phyloP scores from a whole-genome alignment of 1,284 basidiomycete genomes.

The Puccinia hordei region DNA sequence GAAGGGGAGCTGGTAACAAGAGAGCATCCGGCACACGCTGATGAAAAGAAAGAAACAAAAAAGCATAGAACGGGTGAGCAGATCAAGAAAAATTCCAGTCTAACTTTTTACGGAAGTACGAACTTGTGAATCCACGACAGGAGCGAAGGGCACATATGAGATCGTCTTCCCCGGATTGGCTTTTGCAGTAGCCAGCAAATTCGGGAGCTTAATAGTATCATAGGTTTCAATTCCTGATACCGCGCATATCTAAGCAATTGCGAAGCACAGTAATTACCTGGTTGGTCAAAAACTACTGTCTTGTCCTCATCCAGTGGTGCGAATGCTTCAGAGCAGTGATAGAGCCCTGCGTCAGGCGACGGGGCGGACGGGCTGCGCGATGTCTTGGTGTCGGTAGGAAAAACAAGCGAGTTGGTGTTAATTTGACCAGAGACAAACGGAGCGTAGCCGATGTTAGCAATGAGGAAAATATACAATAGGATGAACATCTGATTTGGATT shows the following conservation, averaged over 20 bases:
- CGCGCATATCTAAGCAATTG: neutral
- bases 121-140: neutral
- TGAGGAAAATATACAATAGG: neutral
- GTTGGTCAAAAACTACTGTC: neutral
- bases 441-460: neutral
- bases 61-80: neutral
- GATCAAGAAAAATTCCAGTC: neutral
- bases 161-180: neutral
- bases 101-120: neutral
- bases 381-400: too few species aligned
- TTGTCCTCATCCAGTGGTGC: neutral
- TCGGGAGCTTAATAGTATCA: neutral
- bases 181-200: neutral
- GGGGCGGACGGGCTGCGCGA: too few species aligned
- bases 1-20: neutral
- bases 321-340: conserved; percentile 1
- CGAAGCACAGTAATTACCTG: neutral
- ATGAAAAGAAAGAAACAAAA: neutral
- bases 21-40: neutral
- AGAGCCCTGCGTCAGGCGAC: neutral
- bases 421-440: neutral
- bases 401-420: neutral
- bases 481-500: neutral
- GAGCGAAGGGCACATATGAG: neutral
- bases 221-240: neutral